Percentiles rank a stretch among this genome's conserved stretches.
phyloP scores from a whole-genome alignment of 1,139 yeast genomes.

The Arxiozyma bovina region DNA sequence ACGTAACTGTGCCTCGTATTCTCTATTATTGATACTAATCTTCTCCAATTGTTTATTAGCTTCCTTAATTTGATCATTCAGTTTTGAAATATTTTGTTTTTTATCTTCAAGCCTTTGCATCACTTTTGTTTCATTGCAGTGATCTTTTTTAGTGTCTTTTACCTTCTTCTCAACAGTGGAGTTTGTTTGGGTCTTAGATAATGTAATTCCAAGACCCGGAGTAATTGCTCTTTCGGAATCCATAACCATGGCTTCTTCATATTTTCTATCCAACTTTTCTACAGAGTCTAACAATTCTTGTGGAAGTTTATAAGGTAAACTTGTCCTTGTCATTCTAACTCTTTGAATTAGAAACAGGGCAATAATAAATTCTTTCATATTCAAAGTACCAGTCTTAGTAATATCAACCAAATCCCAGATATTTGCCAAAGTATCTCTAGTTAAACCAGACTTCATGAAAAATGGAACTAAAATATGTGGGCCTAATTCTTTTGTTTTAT shows the following conservation, averaged over 20 bases:
- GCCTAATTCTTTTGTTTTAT: slow-evolving; percentile 51
- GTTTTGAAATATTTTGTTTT: slow-evolving; percentile 1
- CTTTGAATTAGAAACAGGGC: slow-evolving; percentile 89
- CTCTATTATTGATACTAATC: background rate
- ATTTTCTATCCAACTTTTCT: background rate
- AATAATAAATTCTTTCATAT: slow-evolving; percentile 73
- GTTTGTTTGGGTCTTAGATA: background rate
- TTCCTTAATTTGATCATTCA: slow-evolving; percentile 1
- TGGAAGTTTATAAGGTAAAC: slow-evolving; percentile 62
- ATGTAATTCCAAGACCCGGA: background rate
- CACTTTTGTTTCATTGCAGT: background rate
- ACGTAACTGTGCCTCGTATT: slow-evolving; percentile 3
- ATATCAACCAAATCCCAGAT: slow-evolving; percentile 94
- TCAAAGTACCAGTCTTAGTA: slow-evolving; percentile 73
- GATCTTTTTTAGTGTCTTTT: background rate
- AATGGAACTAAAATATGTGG: slow-evolving; percentile 81
- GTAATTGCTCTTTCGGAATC: background rate
- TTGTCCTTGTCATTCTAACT: slow-evolving; percentile 55
- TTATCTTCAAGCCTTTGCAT: background rate
- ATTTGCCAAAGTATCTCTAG: slow-evolving; percentile 75
- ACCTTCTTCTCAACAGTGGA: background rate
- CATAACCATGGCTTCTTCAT: background rate
- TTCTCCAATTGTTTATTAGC: background rate
- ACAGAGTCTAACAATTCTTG: slow-evolving; percentile 36
- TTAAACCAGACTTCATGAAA: slow-evolving; percentile 75